Base-by-base conservation (phyloP, 1,284 basidiomycete genomes). In the Ceratorhiza oryzae-sativae region DNA sequence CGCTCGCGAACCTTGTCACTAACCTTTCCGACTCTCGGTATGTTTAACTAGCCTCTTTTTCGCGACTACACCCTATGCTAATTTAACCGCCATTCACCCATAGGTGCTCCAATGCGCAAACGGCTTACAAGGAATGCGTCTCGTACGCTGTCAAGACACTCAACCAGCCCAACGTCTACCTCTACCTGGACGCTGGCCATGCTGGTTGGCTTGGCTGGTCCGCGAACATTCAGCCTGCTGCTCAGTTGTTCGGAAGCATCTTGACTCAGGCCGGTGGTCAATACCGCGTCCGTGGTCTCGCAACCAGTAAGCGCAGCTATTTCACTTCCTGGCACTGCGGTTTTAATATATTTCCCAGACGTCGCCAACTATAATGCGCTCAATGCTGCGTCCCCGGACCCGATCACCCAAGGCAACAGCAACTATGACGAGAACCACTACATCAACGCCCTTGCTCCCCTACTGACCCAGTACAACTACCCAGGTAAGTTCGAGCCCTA, bases 151-250 rank as follows among this genome's bases (percentile, higher is more conserved):
- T 88, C 70, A 80, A 86, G 77, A 83, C 86, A 76, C 83, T 89
- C 74, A 82, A 84, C 75, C 76, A 82, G 48, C 84, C 86, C 65
- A 86, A 74, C 62, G 36, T 75, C 53, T 74, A 74, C 63, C 68
- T 76, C 13, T 76, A 75, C 63, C 56, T 75, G 51, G 75, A 88
- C 77, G 87, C 87, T 76, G 87, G 87, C 46, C 87, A 89, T 76
- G 87, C 86, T 60, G 87, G 87, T 55, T 90, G 88, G 88, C 83
- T 89, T 74, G 87, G 88, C 56, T 89, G 87, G 87, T 80, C 86
- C 73, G 86, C 87, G 58, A 89, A 89, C 81, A 79, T 88, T 27
- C 46, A 48, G 46, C 87, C 87, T 63, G 87, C 87, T 63, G 87
- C 87, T 41, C 80, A 83, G 74, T 80, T 88, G 71, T 88, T 87